Conservation (phyloP, 108 stramenopile species). For the Cyclotella distinguenda region DNA sequence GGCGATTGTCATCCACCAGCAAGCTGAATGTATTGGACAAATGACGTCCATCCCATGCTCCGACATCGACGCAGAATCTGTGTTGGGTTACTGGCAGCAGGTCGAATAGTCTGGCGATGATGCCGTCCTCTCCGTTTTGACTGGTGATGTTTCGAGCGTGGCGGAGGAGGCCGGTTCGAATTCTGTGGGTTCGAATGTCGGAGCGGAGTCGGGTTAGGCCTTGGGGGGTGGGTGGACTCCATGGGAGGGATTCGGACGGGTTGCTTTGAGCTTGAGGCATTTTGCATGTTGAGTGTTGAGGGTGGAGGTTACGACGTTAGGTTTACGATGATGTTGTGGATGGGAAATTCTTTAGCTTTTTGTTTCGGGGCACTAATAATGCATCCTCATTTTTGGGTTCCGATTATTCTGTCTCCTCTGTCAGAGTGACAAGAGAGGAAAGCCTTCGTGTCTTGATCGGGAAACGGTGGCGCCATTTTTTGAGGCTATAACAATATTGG, state of each 20-base stretch:
- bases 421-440: too few species aligned
- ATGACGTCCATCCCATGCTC: slow-evolving; percentile 87
- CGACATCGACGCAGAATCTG: slow-evolving; percentile 77
- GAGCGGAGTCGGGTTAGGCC: slow-evolving; percentile 8
- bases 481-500: too few species aligned
- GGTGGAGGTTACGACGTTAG: too few species aligned
- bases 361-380: too few species aligned
- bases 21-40: slow-evolving; percentile 73
- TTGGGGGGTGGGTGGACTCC: not conserved
- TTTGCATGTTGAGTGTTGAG: too few species aligned
- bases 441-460: too few species aligned
- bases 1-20: slow-evolving; percentile 10
- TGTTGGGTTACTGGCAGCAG: slow-evolving; percentile 26
- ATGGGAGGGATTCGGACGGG: not conserved
- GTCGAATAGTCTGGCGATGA: slow-evolving; percentile 59
- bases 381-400: too few species aligned
- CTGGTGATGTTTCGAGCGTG: slow-evolving; percentile 55
- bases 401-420: too few species aligned
- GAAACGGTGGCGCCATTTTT: too few species aligned
- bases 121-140: slow-evolving; percentile 88
- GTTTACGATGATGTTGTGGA: too few species aligned
- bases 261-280: too few species aligned
- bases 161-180: slow-evolving; percentile 65
- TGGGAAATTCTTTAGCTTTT: too few species aligned
- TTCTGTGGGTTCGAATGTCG: not conserved